Evolutionary conservation across 768 basidiomycete species (phyloP), one percentile per base, ranked within the genome.

Genomic region (Termitomyces eurrhizus): DNA sequence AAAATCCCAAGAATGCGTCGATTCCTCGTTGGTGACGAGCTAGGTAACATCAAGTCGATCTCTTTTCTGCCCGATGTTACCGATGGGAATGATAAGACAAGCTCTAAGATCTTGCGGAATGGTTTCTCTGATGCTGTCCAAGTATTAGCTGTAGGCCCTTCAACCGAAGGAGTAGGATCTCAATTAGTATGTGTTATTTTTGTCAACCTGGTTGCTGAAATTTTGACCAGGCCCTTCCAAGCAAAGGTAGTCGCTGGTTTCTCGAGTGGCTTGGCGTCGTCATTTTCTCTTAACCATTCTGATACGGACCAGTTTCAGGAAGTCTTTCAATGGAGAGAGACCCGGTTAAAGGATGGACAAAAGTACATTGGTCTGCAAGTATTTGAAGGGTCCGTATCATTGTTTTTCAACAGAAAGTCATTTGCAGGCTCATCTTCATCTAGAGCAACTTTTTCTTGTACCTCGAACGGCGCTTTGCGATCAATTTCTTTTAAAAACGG

Each of bases 21-120:
- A 60, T 92, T 92, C 73, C 74, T 91, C 54, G 72, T 84, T 49
- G 92, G 90, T 63, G 92, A 93, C 74, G 88, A 91, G 64, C 83
- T 90, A 36, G 92, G 92, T 21, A 83, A 82, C 59, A 81, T 93
- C 60, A 92, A 92, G 73, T 72, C 83, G 8, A 67, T 90, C 58
- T 73, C 66, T 11, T 88, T 81, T 65, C 56, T 69, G 4, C 65
- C 73, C 18, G 67, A 70, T 12, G 49, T 64, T 12, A 62, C 71
- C 16, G 55, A 65, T 8, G 70, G 74, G n/a, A 72, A 68, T 50
- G 63, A 67, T 58, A 80, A 77, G 56, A 67, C 71, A 2, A 24
- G 52, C 77, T 7, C 75, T 71, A 36, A 77, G 70, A 21, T 52
- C 78, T 6, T 67, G 72, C 55, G 66, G 56, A 70, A 73, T 62